These are phyloP conservation scores for Magnusiomyces paraingens DNA, from an alignment of 1,139 yeast genomes.

Conservation along the genomic window DNA sequence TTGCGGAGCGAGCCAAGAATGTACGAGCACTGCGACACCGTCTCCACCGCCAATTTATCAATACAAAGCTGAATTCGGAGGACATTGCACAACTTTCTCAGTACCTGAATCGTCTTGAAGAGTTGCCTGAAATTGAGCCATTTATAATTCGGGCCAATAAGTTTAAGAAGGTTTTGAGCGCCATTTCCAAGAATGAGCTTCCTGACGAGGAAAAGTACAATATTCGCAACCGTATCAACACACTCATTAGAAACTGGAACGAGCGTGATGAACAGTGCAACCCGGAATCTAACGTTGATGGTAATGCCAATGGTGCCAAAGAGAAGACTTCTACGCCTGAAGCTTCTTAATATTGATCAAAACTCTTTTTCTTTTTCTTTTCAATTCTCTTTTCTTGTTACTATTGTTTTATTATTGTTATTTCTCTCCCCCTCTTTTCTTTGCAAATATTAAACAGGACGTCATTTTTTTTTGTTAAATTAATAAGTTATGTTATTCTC, in stretches of 20 bases:
- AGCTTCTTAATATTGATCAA: too few species aligned
- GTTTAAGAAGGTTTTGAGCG: conserved; percentile 32
- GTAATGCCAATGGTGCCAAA: too few species aligned
- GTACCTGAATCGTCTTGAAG: conserved; percentile 27
- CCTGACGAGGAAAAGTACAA: conserved; percentile 26
- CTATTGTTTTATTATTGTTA: too few species aligned
- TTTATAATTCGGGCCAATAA: conserved; percentile 33
- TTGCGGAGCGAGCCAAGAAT: conserved; percentile 23
- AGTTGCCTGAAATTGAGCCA: conserved; percentile 31
- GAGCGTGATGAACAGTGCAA: background rate
- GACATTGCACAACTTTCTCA: conserved; percentile 24
- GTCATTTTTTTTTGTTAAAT: too few species aligned
- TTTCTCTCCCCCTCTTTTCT: too few species aligned
- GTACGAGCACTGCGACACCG: conserved; percentile 27
- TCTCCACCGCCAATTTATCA: conserved; percentile 31
- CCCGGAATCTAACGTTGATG: too few species aligned
- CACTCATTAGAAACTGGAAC: conserved; percentile 29
- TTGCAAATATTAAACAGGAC: too few species aligned
- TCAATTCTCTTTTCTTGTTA: too few species aligned
- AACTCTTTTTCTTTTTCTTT: too few species aligned
- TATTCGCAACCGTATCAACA: conserved; percentile 25
- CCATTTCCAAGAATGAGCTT: conserved; percentile 25
- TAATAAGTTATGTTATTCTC: too few species aligned
- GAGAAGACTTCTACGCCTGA: too few species aligned
- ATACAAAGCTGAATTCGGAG: conserved; percentile 24